Evolutionary conservation across 75 land plant genomes (phyloP).

Genomic region (Ceratopteris richardii): DNA sequence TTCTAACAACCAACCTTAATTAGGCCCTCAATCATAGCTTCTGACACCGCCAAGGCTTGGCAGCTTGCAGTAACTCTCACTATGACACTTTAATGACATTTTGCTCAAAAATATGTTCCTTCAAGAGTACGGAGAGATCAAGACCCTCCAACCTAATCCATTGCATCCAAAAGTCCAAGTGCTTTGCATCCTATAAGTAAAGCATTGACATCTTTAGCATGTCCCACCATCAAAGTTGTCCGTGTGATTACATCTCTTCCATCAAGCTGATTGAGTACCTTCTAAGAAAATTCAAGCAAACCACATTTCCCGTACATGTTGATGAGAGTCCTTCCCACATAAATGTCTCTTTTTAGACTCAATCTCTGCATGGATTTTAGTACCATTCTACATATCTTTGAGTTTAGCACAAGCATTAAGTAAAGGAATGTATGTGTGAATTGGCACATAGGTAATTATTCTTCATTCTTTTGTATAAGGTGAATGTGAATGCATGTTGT

Average conservation of each 20-base stretch:
- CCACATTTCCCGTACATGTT: constrained; percentile 34
- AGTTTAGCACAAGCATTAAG: not conserved
- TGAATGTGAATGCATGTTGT: constrained; percentile 13
- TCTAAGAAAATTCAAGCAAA: not conserved
- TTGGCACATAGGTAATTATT: not conserved
- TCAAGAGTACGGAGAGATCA: no score
- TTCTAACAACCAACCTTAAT: no score
- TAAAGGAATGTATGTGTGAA: not conserved
- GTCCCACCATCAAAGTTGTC: constrained; percentile 28
- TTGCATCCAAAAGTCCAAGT: no score
- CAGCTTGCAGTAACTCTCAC: no score
- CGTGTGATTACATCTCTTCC: constrained; percentile 27
- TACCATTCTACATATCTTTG: not conserved
- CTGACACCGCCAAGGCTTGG: no score
- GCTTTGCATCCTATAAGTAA: no score
- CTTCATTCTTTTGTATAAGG: constrained; percentile 7
- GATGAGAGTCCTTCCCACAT: constrained; percentile 33
- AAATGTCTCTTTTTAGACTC: not conserved
- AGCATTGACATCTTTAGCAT: constrained; percentile 5
- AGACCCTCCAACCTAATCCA: no score
- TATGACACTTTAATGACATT: no score
- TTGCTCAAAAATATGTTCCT: no score
- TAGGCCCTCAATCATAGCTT: no score
- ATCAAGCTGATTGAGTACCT: constrained; percentile 35
- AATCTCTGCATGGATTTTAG: not conserved